Conservation (phyloP, 768 basidiomycete genomes). For the Tubosaeta brunneosetosa region DNA sequence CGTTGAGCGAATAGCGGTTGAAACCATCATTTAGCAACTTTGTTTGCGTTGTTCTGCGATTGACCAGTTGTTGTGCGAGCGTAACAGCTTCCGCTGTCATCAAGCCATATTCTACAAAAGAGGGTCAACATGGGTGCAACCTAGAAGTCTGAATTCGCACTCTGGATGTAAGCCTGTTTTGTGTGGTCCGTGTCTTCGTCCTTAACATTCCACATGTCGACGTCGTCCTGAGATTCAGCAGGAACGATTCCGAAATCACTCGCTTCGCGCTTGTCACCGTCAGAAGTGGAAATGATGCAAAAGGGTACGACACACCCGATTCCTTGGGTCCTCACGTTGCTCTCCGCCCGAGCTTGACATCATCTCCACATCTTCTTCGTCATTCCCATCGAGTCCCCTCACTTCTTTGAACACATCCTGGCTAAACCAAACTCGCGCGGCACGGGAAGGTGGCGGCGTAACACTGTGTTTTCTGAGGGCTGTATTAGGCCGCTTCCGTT, state of each 20-base stretch:
- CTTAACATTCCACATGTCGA: conserved; percentile 76
- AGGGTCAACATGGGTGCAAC: conserved; percentile 2
- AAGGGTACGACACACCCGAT: conserved; percentile 21
- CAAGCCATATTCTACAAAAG: conserved; percentile 64
- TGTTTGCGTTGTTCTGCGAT: conserved; percentile 83
- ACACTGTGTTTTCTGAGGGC: conserved; percentile 34
- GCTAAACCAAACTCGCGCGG: conserved; percentile 91
- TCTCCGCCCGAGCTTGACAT: conserved; percentile 28
- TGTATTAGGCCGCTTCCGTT: conserved; percentile 38
- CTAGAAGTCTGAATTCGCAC: conserved; percentile 40
- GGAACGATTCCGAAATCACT: conserved; percentile 74
- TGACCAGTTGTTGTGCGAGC: conserved; percentile 86
- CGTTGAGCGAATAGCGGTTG: conserved; percentile 86
- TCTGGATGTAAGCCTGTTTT: conserved; percentile 59
- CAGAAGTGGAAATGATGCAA: conserved; percentile 2
- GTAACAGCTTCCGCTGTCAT: conserved; percentile 87
- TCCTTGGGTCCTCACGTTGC: conserved; percentile 27
- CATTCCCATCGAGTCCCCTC: conserved; percentile 33
- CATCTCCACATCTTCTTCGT: conserved; percentile 25
- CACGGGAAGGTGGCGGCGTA: conserved; percentile 42
- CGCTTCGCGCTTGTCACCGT: conserved; percentile 16
- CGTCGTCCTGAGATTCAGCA: conserved; percentile 50
- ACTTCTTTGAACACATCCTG: conserved; percentile 78
- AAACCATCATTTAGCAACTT: conserved; percentile 93
- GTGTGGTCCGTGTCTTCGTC: conserved; percentile 69